These are phyloP conservation scores for Pyrus pyrifolia DNA, from an alignment of 306 rosid genomes.

Conservation along the genomic window DNA sequence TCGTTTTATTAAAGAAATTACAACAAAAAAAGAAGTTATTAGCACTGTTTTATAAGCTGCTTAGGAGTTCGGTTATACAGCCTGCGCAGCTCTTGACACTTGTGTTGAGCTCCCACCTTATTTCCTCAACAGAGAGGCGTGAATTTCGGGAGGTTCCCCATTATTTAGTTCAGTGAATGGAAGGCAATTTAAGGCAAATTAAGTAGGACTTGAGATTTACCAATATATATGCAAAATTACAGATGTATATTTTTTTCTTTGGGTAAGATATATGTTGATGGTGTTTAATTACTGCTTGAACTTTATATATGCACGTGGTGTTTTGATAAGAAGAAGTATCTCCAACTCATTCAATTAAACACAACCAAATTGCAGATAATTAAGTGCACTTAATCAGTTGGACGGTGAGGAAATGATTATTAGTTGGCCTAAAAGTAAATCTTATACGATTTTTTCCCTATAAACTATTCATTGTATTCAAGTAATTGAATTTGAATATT, in stretches of 20 bases:
- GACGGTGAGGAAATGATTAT: background rate
- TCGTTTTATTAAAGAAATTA: no score
- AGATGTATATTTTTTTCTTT: no score
- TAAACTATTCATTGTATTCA: background rate
- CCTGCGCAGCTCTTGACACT: background rate
- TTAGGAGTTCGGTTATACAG: background rate
- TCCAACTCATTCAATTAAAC: no score
- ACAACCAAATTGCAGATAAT: background rate
- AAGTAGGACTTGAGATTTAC: background rate
- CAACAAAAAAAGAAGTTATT: no score
- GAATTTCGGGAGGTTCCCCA: background rate
- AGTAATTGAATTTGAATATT: background rate
- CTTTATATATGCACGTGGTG: background rate
- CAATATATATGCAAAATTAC: background rate
- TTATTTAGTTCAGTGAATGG: background rate
- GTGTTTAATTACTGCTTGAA: no score
- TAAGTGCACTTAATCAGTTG: background rate
- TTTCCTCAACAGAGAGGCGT: background rate
- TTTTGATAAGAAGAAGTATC: background rate
- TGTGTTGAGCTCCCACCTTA: background rate
- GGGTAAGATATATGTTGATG: no score
- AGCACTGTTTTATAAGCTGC: background rate
- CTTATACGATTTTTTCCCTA: background rate
- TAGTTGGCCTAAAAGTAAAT: background rate
- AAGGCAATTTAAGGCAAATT: background rate